These are phyloP conservation scores for Trichosporon coremiiforme DNA, from an alignment of 1,284 basidiomycete genomes.

Conservation along the genomic window DNA sequence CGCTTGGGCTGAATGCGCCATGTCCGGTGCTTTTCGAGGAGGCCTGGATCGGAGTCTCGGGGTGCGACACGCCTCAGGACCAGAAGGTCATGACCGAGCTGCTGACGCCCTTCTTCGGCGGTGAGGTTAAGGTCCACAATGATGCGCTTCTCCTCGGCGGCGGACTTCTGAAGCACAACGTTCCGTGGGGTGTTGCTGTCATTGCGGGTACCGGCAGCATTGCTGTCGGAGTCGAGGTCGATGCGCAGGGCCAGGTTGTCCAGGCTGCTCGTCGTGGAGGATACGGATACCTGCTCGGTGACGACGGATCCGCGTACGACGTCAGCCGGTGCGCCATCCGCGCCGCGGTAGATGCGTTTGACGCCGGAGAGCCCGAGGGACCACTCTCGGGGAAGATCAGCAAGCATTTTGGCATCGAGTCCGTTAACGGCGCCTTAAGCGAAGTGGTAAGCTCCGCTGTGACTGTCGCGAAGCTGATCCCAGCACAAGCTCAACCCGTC, in stretches of 20 bases:
- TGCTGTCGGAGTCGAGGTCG: constrained; percentile 38
- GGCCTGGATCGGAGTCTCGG: constrained; percentile 46
- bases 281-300: constrained; percentile 47
- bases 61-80: constrained; percentile 46
- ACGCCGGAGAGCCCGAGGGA: constrained; percentile 35
- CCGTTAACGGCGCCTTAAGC: constrained; percentile 39
- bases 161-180: constrained; percentile 36
- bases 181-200: constrained; percentile 46
- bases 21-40: constrained; percentile 36
- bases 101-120: constrained; percentile 39
- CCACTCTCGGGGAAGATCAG: constrained; percentile 36
- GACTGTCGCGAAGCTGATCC: background rate
- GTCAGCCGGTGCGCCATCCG: constrained; percentile 41
- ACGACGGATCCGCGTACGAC: constrained; percentile 47
- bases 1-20: background rate
- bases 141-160: constrained; percentile 48
- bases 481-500: constrained; percentile 43
- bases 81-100: constrained; percentile 35
- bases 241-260: constrained; percentile 29
- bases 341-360: constrained; percentile 38
- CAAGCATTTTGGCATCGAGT: constrained; percentile 36
- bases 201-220: constrained; percentile 49
- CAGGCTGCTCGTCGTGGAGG: constrained; percentile 45
- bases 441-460: constrained; percentile 39
- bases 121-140: constrained; percentile 35